Percentiles rank a stretch among this genome's conserved stretches.
Evolutionary conservation across 768 basidiomycete species (phyloP).

Genomic region (Amanita pseudoporphyria): DNA sequence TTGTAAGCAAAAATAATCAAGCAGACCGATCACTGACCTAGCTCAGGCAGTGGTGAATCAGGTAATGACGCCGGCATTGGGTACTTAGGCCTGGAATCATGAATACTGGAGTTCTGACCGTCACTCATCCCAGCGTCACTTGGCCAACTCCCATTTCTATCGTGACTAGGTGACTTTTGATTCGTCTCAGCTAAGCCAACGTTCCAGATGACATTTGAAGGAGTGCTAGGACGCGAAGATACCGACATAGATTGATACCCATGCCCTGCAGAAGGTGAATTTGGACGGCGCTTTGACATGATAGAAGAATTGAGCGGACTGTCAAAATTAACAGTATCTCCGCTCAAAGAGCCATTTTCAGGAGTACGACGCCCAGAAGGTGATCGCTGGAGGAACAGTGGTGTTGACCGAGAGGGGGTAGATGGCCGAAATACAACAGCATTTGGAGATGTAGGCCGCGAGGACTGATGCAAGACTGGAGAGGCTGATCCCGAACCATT

Average conservation of each 20-base stretch:
- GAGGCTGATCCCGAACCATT: constrained; percentile 48
- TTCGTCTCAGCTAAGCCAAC: constrained; percentile 22
- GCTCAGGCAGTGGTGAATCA: constrained; percentile 47
- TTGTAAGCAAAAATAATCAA: background rate
- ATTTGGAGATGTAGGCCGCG: constrained; percentile 32
- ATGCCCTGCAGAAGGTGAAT: constrained; percentile 59
- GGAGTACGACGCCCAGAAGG: constrained; percentile 61
- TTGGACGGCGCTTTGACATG: constrained; percentile 50
- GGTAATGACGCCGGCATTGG: constrained; percentile 48
- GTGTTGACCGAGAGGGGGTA: constrained; percentile 23
- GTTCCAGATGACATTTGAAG: constrained; percentile 72
- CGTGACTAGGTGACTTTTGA: constrained; percentile 29
- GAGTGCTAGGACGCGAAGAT: constrained; percentile 55
- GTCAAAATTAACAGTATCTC: constrained; percentile 35
- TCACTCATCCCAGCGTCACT: constrained; percentile 25
- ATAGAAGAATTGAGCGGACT: constrained; percentile 40
- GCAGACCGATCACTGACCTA: constrained; percentile 7
- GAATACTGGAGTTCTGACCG: constrained; percentile 1
- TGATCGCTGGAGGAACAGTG: constrained; percentile 48
- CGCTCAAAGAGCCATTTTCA: constrained; percentile 31
- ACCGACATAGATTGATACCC: constrained; percentile 52
- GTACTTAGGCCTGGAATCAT: constrained; percentile 14
- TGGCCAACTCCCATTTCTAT: constrained; percentile 50
- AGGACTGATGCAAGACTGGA: constrained; percentile 34
- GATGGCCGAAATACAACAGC: constrained; percentile 33